phyloP scores from a whole-genome alignment of 1,284 basidiomycete species.

The Boletus semigastroideus region DNA sequence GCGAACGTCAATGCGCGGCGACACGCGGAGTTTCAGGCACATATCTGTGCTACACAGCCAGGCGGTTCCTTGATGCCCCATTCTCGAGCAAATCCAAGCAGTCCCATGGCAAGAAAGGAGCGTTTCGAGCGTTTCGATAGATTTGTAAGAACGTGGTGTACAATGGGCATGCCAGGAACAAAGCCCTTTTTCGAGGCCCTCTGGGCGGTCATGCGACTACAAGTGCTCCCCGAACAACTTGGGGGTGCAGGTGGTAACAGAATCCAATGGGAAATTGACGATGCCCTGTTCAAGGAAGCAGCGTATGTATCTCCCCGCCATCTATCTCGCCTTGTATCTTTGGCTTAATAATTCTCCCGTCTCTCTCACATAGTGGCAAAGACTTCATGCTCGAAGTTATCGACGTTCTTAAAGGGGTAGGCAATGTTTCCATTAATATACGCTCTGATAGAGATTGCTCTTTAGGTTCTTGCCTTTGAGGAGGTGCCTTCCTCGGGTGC shows the following conservation, averaged over 20 bases:
- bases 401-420: conserved; percentile 77
- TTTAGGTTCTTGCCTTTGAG: conserved; percentile 65
- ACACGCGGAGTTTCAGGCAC: conserved; percentile 75
- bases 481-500: conserved; percentile 50
- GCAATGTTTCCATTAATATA: conserved; percentile 29
- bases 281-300: conserved; percentile 81
- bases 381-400: conserved; percentile 83
- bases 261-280: conserved; percentile 80
- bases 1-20: conserved; percentile 65
- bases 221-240: conserved; percentile 66
- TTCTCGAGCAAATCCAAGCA: conserved; percentile 59
- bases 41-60: conserved; percentile 66
- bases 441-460: conserved; percentile 4
- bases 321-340: conserved; percentile 6
- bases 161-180: conserved; percentile 76
- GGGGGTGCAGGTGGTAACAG: conserved; percentile 67
- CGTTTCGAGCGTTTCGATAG: conserved; percentile 67
- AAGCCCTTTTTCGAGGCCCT: conserved; percentile 76
- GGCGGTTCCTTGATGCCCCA: conserved; percentile 72
- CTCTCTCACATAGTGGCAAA: conserved; percentile 58
- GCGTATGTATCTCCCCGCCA: conserved; percentile 53
- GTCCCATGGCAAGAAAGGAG: conserved; percentile 66
- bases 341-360: conserved; percentile 14
- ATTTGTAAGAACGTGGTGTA: conserved; percentile 75
- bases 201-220: conserved; percentile 73